Evolutionary conservation across 352 stramenopile genomes (phyloP).

Genomic region (Phytopythium mirpurense): DNA sequence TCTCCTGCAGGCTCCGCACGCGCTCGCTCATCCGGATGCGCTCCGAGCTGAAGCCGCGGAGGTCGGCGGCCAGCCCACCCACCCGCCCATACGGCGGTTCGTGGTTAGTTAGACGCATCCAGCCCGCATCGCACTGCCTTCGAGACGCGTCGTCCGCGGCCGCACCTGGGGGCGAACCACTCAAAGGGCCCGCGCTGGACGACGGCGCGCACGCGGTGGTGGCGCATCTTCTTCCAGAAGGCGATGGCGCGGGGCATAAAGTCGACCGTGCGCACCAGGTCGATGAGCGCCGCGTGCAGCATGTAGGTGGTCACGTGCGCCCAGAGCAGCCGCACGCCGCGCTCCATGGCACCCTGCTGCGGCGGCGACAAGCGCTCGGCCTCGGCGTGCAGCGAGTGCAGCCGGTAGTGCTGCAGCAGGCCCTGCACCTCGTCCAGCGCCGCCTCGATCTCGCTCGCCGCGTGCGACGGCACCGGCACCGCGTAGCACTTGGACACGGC

Average conservation of each 20-base stretch:
- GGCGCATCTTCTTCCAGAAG: constrained; percentile 65
- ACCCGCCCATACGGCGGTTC: too few species aligned
- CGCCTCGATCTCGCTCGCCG: constrained; percentile 27
- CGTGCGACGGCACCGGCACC: constrained; percentile 37
- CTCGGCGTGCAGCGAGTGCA: constrained; percentile 18
- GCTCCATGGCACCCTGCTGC: constrained; percentile 28
- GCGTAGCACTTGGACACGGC: constrained; percentile 39
- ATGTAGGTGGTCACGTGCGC: constrained; percentile 51
- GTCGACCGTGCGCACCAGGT: constrained; percentile 59
- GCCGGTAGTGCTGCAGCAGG: constrained; percentile 33
- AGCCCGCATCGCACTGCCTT: neutral
- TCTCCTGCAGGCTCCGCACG: constrained; percentile 60
- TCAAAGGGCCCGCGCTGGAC: constrained; percentile 53
- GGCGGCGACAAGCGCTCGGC: constrained; percentile 11
- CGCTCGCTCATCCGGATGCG: constrained; percentile 50
- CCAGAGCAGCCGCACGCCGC: constrained; percentile 47
- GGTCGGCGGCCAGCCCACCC: neutral
- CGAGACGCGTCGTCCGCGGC: neutral
- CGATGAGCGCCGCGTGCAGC: constrained; percentile 48
- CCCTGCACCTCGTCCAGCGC: constrained; percentile 31
- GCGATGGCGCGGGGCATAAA: constrained; percentile 59
- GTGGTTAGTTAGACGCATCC: too few species aligned
- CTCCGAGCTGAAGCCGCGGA: constrained; percentile 22
- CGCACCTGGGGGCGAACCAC: constrained; percentile 51
- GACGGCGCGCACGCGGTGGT: constrained; percentile 30